Conservation (phyloP, 352 stramenopile genomes). For the Pseudoperonospora humuli region DNA sequence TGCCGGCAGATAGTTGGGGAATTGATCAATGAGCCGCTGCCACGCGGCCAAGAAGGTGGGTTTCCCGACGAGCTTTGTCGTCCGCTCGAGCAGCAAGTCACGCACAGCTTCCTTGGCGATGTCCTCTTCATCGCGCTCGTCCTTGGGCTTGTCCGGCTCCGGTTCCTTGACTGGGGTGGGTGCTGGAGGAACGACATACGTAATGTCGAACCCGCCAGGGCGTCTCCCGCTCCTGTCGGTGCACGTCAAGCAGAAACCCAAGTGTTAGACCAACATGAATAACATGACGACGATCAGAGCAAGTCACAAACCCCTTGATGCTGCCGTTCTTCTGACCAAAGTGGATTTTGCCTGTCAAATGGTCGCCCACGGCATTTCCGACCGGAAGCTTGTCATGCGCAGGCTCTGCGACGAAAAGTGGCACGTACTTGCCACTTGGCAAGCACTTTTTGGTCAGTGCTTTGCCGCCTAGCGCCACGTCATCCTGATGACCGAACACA, state of each 20-base stretch:
- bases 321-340: conserved; percentile 68
- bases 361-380: conserved; percentile 44
- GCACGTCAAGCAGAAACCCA: neutral
- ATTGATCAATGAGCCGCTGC: conserved; percentile 43
- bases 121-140: conserved; percentile 60
- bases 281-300: neutral
- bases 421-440: conserved; percentile 43
- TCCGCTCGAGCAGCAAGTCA: conserved; percentile 53
- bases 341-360: conserved; percentile 58
- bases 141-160: conserved; percentile 54
- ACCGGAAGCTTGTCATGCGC: conserved; percentile 59
- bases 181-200: conserved; percentile 65
- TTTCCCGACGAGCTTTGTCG: conserved; percentile 66
- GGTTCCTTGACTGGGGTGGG: conserved; percentile 49
- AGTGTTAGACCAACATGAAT: neutral
- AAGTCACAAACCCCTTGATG: conserved; percentile 37
- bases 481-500: conserved; percentile 61
- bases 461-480: conserved; percentile 53
- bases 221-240: conserved; percentile 35
- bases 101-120: conserved; percentile 66
- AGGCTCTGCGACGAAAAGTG: conserved; percentile 72
- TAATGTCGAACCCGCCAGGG: conserved; percentile 61
- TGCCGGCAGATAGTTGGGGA: conserved; percentile 48
- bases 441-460: conserved; percentile 41
- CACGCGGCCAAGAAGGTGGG: conserved; percentile 46